A percentile compares a stretch with the other conserved stretches of the same genome.
phyloP scores from a whole-genome alignment of 805 yeast species.

The Lipomyces sp. region DNA sequence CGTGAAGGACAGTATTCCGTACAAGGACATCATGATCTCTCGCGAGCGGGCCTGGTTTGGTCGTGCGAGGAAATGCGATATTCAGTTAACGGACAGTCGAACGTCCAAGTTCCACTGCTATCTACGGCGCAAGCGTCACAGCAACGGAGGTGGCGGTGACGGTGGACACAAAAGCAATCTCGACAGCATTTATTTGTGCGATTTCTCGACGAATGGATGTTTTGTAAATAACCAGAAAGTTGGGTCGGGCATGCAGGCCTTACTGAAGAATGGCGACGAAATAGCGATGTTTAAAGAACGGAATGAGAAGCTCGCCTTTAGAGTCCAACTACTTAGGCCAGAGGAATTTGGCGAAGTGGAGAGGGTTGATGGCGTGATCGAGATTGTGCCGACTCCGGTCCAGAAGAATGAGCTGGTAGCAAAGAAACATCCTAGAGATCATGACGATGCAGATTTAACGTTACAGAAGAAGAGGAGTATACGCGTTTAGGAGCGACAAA shows the following conservation, averaged over 20 bases:
- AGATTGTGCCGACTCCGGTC: constrained; percentile 8
- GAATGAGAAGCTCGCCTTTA: constrained; percentile 20
- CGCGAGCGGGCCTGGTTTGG: constrained; percentile 78
- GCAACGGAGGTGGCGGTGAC: constrained; percentile 3
- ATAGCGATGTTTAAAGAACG: constrained; percentile 24
- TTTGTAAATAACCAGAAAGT: constrained; percentile 48
- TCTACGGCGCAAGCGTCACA: constrained; percentile 53
- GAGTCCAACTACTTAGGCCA: constrained; percentile 17
- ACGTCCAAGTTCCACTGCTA: constrained; percentile 85
- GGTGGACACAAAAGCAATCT: not conserved
- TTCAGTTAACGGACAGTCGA: constrained; percentile 68
- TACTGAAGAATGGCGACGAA: constrained; percentile 33
- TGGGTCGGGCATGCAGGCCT: constrained; percentile 50
- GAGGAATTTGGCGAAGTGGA: constrained; percentile 11
- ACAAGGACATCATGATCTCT: constrained; percentile 59
- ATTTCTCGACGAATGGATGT: constrained; percentile 80
- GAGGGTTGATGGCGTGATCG: constrained; percentile 12
- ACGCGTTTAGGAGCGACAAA: not conserved
- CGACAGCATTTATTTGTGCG: constrained; percentile 68
- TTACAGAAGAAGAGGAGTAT: constrained; percentile 8
- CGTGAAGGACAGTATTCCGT: constrained; percentile 52
- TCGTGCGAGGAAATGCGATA: constrained; percentile 57
- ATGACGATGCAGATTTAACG: not conserved
- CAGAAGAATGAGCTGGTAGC: constrained; percentile 10
- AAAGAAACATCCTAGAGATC: constrained; percentile 1